Conservation (phyloP, 2,329 filamentous ascomycete species). For the Alternaria atra region DNA sequence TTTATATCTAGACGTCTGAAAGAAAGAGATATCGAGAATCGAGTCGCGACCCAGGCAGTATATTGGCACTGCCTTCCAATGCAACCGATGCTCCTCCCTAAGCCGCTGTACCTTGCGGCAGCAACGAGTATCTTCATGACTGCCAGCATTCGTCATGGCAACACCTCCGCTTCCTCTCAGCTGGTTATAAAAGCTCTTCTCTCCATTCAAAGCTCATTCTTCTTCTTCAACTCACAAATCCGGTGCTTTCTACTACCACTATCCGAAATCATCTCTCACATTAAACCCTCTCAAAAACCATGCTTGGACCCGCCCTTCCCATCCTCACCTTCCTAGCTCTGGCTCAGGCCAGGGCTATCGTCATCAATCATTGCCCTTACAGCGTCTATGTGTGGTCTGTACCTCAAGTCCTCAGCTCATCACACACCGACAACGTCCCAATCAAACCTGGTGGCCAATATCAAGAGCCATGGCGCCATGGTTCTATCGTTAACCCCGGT, state of each 20-base stretch:
- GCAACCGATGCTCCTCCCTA: neutral
- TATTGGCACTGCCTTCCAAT: neutral
- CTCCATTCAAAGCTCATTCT: conserved; percentile 7
- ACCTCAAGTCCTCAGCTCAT: conserved; percentile 19
- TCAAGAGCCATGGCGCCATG: conserved; percentile 35
- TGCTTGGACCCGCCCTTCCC: conserved; percentile 26
- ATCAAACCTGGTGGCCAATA: conserved; percentile 30
- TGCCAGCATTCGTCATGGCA: conserved; percentile 14
- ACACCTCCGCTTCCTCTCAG: neutral
- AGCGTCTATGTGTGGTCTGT: conserved; percentile 37
- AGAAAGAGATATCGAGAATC: neutral
- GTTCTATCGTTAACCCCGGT: conserved; percentile 27
- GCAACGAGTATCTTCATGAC: conserved; percentile 1
- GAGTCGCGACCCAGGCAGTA: neutral
- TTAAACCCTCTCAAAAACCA: conserved; percentile 12
- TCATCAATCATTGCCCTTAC: conserved; percentile 37
- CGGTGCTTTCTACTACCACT: conserved; percentile 12
- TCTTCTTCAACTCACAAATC: conserved; percentile 28
- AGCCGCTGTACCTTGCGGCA: neutral
- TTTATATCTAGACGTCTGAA: neutral
- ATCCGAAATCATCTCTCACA: conserved; percentile 13
- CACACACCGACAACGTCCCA: conserved; percentile 25
- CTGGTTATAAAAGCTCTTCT: conserved; percentile 7
- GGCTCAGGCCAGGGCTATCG: conserved; percentile 34
- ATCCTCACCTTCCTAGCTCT: conserved; percentile 30